Evolutionary conservation across 257 asterid genomes (phyloP).

Genomic region (Primulina tabacum): DNA sequence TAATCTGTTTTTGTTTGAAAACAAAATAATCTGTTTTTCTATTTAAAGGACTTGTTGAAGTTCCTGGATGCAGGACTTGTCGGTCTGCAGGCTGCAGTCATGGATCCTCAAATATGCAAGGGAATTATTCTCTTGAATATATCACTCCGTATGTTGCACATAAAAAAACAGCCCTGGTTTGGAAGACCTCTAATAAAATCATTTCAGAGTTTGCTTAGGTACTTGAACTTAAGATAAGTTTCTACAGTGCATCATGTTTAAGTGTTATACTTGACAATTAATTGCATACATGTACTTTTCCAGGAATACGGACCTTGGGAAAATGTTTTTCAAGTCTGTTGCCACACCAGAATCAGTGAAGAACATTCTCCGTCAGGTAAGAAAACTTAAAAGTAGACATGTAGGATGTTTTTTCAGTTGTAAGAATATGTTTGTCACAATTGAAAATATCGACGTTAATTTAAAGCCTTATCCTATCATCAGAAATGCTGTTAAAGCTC

Average conservation of each 20-base stretch:
- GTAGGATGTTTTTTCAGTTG: background rate
- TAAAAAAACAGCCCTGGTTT: constrained; percentile 90
- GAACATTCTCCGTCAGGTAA: constrained; percentile 87
- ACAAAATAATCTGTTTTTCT: background rate
- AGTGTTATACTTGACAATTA: background rate
- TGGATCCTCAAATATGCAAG: constrained; percentile 60
- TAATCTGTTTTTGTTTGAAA: background rate
- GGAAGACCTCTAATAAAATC: constrained; percentile 75
- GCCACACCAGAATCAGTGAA: constrained; percentile 82
- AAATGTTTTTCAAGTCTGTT: constrained; percentile 59
- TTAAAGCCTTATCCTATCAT: too few relatives aligned
- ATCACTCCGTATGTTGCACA: constrained; percentile 89
- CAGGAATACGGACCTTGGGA: constrained; percentile 82
- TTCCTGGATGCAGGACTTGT: constrained; percentile 61
- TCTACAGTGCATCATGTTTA: background rate
- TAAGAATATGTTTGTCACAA: too few relatives aligned
- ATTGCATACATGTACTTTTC: background rate
- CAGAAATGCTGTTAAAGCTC: too few relatives aligned
- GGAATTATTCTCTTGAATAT: constrained; percentile 82
- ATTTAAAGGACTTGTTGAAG: constrained; percentile 7
- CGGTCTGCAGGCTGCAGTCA: constrained; percentile 92
- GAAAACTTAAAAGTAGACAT: background rate
- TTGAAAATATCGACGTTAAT: too few relatives aligned
- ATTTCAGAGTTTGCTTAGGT: constrained; percentile 85
- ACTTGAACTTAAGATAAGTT: background rate